Conservation (phyloP, 2,329 filamentous ascomycete genomes). For the Exophiala sideris region DNA sequence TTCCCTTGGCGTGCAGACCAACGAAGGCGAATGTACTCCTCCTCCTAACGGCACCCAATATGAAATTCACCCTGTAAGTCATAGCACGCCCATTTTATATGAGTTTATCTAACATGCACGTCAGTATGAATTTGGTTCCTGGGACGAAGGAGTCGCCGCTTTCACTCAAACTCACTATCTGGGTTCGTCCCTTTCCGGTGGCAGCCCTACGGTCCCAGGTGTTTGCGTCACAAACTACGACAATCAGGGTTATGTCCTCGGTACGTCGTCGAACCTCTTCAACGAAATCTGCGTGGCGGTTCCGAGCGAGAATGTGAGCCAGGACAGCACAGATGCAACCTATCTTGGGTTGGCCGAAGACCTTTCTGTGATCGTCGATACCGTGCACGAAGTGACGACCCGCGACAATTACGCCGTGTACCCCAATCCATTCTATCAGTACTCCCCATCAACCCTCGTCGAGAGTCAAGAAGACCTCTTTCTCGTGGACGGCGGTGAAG, state of each 20-base stretch:
- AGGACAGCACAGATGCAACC: neutral
- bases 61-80: neutral
- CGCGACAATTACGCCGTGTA: conserved; percentile 50
- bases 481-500: conserved; percentile 52
- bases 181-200: conserved; percentile 56
- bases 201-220: conserved; percentile 30
- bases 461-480: conserved; percentile 39
- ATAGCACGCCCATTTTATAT: neutral
- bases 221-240: conserved; percentile 43
- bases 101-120: neutral
- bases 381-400: conserved; percentile 30
- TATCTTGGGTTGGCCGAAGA: conserved; percentile 17
- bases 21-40: neutral
- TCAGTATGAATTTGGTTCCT: conserved; percentile 65
- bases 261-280: conserved; percentile 45
- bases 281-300: conserved; percentile 32
- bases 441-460: conserved; percentile 41
- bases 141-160: conserved; percentile 57
- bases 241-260: conserved; percentile 48
- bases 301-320: conserved; percentile 15
- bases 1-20: conserved; percentile 28
- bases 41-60: neutral
- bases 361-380: conserved; percentile 31
- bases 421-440: conserved; percentile 61
- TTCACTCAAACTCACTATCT: conserved; percentile 61